Evolutionary conservation across 2,329 filamentous ascomycete genomes (phyloP).

Genomic region (Coccinonectria pachysandricola): DNA sequence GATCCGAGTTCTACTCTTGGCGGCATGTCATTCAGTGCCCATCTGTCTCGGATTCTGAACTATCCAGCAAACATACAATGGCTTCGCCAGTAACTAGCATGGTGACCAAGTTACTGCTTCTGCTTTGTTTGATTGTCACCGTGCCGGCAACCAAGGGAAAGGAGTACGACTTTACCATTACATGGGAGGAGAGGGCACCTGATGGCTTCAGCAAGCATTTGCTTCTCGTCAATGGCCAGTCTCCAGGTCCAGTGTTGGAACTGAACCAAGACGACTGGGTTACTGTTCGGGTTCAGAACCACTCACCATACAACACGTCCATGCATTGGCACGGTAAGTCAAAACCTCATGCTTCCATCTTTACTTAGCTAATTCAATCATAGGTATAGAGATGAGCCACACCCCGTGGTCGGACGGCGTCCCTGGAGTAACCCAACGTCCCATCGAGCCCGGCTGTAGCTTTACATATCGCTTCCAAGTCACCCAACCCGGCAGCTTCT

Average conservation of each 20-base stretch:
- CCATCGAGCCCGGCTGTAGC: conserved; percentile 44
- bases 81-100: no score
- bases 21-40: no score
- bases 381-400: conserved; percentile 28
- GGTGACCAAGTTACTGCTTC: no score
- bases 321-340: conserved; percentile 41
- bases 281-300: conserved; percentile 54
- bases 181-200: conserved; percentile 1
- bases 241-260: conserved; percentile 51
- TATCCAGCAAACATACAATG: no score
- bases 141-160: no score
- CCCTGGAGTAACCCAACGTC: conserved; percentile 43
- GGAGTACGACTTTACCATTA: conserved; percentile 6
- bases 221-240: conserved; percentile 51
- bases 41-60: no score
- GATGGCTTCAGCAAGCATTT: conserved; percentile 24
- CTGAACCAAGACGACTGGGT: conserved; percentile 47
- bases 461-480: conserved; percentile 34
- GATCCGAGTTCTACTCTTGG: no score
- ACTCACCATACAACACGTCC: conserved; percentile 35
- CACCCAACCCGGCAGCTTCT: conserved; percentile 5
- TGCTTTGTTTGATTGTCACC: no score
- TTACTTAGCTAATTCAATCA: no score
- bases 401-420: conserved; percentile 37
- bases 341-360: no score